Evolutionary conservation across 306 rosid genomes (phyloP), one percentile per base, ranked within the genome.

Genomic region (Parietaria judaica): DNA sequence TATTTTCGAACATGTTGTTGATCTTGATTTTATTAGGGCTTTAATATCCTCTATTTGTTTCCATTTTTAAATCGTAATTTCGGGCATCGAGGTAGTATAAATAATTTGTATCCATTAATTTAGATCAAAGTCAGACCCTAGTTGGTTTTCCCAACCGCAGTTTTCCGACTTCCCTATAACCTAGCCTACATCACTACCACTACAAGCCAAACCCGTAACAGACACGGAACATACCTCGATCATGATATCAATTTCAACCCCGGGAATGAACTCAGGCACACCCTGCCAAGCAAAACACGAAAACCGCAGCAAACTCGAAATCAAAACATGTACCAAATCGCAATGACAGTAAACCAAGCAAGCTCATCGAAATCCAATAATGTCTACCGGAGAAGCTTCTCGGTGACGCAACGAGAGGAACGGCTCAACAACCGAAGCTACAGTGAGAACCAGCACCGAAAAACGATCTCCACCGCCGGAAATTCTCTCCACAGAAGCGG

Each of bases 341-440:
- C 34, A 62, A 67, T 16, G 31, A 23, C 31, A 23, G 31, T n/a
- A 1, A 51, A 64, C 13, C 66, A 62, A 51, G 9, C 38, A 50
- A 48, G 12, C 41, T 52, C 67, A 62, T 41, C 53, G 43, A 17
- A 63, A 39, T 15, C 46, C 4, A 7, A 56, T 9, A 56, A 70
- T 59, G 53, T 54, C 66, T 65, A 92, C 96, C 95, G 79, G 80
- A 44, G 78, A 73, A 71, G 80, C 52, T 54, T 84, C 69, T 79
- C 92, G 77, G 12, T 86, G 85, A 36, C 78, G 75, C 71, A 54
- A 71, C 23, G 95, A 63, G 46, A 88, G 76, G 74, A 86, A 92
- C 59, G 98, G 98, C 75, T 92, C 98, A 74, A 92, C 83, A 78
- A 84, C 59, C 7, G 98, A 92, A 37, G 98, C 90, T 69, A 80